Evolutionary conservation across 2,329 filamentous ascomycete species (phyloP), one percentile per base, ranked within the genome.

Genomic region (Ustilaginoidea virens): DNA sequence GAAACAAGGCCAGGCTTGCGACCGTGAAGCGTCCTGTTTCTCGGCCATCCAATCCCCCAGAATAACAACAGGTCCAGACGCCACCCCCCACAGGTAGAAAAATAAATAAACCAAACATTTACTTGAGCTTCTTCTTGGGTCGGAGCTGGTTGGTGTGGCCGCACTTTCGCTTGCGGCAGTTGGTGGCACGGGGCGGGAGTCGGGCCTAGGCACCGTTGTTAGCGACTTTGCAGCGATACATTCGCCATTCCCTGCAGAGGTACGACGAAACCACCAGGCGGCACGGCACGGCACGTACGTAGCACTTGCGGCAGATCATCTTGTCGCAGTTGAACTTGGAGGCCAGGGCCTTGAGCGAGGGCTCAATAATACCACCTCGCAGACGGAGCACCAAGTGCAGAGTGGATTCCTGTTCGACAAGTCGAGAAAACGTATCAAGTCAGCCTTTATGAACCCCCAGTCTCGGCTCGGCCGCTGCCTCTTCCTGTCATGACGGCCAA

Each of bases 231-330:
- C 12, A 4, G 6, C 6, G 10, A 16, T 8, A 14, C 6, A 12
- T 18, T 14, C 25, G 7, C 12, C 26, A 16, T 10, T 26, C 21
- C 8, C 12, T 8, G 8, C 5, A 5, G 12, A n/a, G 3, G 13
- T n/a, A n/a, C n/a, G n/a, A n/a, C n/a, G n/a, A n/a, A n/a, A n/a
- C n/a, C n/a, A n/a, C n/a, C n/a, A n/a, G n/a, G n/a, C n/a, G n/a
- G n/a, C n/a, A n/a, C n/a, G n/a, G n/a, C n/a, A n/a, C n/a, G n/a
- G n/a, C n/a, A 76, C 80, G 51, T 77, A 90, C 83, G 67, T 96
- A 96, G 80, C 90, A 98, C 81, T 98, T 96, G 74, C 90, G 87
- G 83, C 90, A 96, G 67, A 96, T 93, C 80, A 87, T 87, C 80
- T 94, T 94, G 49, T 96, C 90, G 80, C 87, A 96, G 80, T 98